These are phyloP conservation scores for Exserohilum turcica DNA, from an alignment of 2,329 filamentous ascomycete species.

Conservation along the genomic window DNA sequence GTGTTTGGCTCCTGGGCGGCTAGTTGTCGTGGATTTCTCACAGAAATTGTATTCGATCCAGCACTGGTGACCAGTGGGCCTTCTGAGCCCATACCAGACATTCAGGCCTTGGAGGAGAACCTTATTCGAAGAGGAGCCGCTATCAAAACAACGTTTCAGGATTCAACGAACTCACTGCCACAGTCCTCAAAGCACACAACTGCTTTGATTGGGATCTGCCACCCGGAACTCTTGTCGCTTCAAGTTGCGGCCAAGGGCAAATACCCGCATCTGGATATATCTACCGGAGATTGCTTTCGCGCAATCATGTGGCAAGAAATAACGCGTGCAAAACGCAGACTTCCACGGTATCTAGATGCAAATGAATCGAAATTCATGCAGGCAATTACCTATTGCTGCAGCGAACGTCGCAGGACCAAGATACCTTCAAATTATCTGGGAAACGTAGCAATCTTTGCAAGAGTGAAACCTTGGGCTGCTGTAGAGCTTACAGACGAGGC, in stretches of 20 bases:
- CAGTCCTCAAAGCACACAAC: conserved; percentile 2
- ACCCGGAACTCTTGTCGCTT: conserved; percentile 2
- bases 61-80: neutral
- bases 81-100: conserved; percentile 1
- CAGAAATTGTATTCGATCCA: conserved; percentile 1
- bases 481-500: conserved; percentile 1
- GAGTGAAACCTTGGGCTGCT: conserved; percentile 2
- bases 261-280: conserved; percentile 4
- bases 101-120: conserved; percentile 1
- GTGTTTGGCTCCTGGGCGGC: neutral
- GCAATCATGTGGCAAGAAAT: conserved; percentile 5
- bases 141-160: conserved; percentile 1
- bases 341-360: neutral
- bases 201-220: conserved; percentile 3
- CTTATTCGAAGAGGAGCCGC: conserved; percentile 1
- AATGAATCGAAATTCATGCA: conserved; percentile 4
- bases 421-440: conserved; percentile 2
- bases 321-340: conserved; percentile 3
- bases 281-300: conserved; percentile 6
- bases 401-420: neutral
- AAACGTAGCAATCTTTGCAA: conserved; percentile 4
- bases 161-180: conserved; percentile 1
- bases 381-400: conserved; percentile 4
- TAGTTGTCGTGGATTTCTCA: conserved; percentile 2
- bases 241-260: conserved; percentile 2